Conservation (phyloP, 2,329 filamentous ascomycete species). For the Phyllosticta citriasiana region DNA sequence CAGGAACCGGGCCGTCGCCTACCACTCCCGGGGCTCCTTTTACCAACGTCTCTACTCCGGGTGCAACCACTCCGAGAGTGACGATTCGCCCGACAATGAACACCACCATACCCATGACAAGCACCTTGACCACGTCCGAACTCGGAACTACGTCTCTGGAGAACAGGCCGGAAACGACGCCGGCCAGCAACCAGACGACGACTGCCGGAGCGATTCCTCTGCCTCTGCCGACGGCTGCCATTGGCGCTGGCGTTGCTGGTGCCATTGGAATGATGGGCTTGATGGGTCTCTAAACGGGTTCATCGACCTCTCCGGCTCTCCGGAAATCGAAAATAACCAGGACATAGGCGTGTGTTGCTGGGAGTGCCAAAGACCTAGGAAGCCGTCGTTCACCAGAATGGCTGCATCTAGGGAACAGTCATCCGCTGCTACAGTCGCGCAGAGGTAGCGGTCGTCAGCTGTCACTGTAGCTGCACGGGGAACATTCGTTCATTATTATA, state of each 20-base stretch:
- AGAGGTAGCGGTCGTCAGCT: too few species aligned
- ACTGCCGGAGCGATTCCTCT: constrained; percentile 14
- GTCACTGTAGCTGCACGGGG: too few species aligned
- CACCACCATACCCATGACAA: constrained; percentile 13
- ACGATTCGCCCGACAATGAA: constrained; percentile 15
- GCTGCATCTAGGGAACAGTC: too few species aligned
- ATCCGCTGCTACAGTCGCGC: too few species aligned
- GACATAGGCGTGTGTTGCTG: neutral
- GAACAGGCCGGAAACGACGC: neutral
- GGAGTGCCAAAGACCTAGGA: neutral
- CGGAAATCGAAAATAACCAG: neutral
- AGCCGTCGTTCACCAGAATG: too few species aligned
- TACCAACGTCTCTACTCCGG: constrained; percentile 11
- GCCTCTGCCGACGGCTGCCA: constrained; percentile 20
- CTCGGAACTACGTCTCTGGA: constrained; percentile 16
- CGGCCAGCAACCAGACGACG: neutral
- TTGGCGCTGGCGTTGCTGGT: constrained; percentile 32
- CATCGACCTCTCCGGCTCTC: neutral
- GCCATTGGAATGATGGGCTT: constrained; percentile 33
- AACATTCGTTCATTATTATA: too few species aligned
- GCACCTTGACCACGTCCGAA: constrained; percentile 15
- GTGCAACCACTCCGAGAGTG: constrained; percentile 7
- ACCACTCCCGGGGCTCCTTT: neutral
- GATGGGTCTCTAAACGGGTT: constrained; percentile 29
- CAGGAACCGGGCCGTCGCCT: neutral